Conservation (phyloP, 2,329 filamentous ascomycete species). For the Colletotrichum sp. region DNA sequence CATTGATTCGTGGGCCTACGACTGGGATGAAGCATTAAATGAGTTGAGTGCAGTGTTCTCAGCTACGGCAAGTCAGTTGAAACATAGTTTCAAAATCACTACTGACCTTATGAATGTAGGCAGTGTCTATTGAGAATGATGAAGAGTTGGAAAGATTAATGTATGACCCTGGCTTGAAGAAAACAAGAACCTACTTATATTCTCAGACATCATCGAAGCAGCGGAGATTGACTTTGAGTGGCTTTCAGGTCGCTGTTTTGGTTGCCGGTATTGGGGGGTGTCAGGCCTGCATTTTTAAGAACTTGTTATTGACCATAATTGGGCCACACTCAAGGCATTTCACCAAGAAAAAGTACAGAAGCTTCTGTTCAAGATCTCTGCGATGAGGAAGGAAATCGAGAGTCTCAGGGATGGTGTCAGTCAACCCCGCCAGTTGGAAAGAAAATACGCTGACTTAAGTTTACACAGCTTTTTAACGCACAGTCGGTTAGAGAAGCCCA, state of each 20-base stretch:
- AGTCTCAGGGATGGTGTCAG: background rate
- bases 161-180: background rate
- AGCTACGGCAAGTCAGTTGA: background rate
- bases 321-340: background rate
- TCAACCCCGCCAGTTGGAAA: rapidly evolving
- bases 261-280: too few species aligned
- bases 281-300: too few species aligned
- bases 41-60: background rate
- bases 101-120: too few species aligned
- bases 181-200: background rate
- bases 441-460: background rate
- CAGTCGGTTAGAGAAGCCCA: background rate
- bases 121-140: rapidly evolving
- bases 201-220: rapidly evolving
- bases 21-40: background rate
- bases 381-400: background rate
- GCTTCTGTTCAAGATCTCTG: rapidly evolving
- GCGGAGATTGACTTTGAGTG: background rate
- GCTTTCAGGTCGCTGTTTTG: too few species aligned
- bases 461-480: background rate
- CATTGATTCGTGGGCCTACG: rapidly evolving
- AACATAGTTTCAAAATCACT: too few species aligned
- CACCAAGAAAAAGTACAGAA: rapidly evolving
- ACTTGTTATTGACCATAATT: background rate
- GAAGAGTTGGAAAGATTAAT: rapidly evolving